Base-by-base conservation (phyloP, 2,329 filamentous ascomycete species). In the Chrysoporthe cubensis region DNA sequence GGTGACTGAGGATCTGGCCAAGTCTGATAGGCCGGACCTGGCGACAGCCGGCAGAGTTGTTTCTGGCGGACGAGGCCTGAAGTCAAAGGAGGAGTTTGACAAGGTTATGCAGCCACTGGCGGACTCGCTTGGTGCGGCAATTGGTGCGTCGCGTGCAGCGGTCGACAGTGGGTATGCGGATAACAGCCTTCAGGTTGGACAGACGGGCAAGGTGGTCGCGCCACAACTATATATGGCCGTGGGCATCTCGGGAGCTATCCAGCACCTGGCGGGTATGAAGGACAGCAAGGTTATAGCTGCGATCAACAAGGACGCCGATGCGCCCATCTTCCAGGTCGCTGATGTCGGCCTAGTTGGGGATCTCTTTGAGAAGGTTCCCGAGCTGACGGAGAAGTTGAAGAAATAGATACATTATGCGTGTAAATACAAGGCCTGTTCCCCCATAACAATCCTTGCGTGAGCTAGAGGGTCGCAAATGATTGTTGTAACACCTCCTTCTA, bases 181-280 rank as follows among this genome's bases (percentile, higher is more conserved):
- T 83, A 99, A 99, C 86, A 97, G 93, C 79, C 83, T 99, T 74
- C 96, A 99, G 82, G 95, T 99, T 72, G 96, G 96, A 58, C 96
- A 99, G 85, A 99, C 96, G 16, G 96, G 96, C 76, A 99, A 99
- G 87, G 97, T 98, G 71, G 95, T 99, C 65, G 96, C 96, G 59
- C 96, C 96, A 69, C 91, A 99, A 80, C 84, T 99, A 70, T 99
- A 99, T 78, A 86, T 99, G 73, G 96, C 94, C 65, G 94, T 95
- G 14, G 96, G 96, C 76, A 98, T 99, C 74, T 97, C 93, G 9
- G 96, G 96, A 65, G 96, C 96, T 32, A 99, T 99, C 74, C 96
- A 99, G 82, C 96, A 99, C 84, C 81, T 99, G 81, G 96, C 96
- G 43, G 96, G 96, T 77, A 99, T 99, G 96, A 99, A 99, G 87